phyloP scores from a whole-genome alignment of 208 protist genomes.

The Porcisia deanei region DNA sequence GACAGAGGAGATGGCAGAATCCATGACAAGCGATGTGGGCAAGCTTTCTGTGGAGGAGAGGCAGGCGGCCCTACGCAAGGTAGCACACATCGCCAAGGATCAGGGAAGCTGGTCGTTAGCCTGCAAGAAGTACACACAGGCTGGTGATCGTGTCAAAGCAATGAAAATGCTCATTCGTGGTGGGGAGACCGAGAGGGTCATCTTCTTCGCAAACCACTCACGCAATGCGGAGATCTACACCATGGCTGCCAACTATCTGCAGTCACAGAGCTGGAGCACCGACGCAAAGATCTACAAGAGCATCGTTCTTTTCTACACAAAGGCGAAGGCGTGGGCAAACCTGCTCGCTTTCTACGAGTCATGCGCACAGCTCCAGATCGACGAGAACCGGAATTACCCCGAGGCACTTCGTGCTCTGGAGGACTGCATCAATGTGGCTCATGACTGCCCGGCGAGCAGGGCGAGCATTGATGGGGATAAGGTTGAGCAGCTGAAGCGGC shows the following conservation, averaged over 20 bases:
- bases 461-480: conserved; percentile 36
- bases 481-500: conserved; percentile 49
- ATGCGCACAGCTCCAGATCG: conserved; percentile 95
- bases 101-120: conserved; percentile 92
- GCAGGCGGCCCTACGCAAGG: conserved; percentile 53
- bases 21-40: conserved; percentile 75
- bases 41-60: conserved; percentile 54
- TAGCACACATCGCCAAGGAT: conserved; percentile 87
- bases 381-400: conserved; percentile 96
- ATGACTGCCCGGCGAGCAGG: conserved; percentile 39
- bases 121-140: conserved; percentile 95
- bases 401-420: conserved; percentile 88
- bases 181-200: conserved; percentile 96
- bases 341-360: conserved; percentile 93
- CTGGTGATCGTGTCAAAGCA: conserved; percentile 95
- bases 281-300: conserved; percentile 95
- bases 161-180: conserved; percentile 97
- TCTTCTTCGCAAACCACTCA: conserved; percentile 97
- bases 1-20: conserved; percentile 93
- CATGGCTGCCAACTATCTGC: conserved; percentile 96
- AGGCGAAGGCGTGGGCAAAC: conserved; percentile 92
- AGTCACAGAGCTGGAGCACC: conserved; percentile 94
- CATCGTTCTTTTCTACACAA: conserved; percentile 97
- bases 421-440: conserved; percentile 74
- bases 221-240: conserved; percentile 95